A percentile compares a stretch with the other conserved stretches of the same genome.
Evolutionary conservation across 2,329 filamentous ascomycete species (phyloP).

Genomic region (Mycogone perniciosa): DNA sequence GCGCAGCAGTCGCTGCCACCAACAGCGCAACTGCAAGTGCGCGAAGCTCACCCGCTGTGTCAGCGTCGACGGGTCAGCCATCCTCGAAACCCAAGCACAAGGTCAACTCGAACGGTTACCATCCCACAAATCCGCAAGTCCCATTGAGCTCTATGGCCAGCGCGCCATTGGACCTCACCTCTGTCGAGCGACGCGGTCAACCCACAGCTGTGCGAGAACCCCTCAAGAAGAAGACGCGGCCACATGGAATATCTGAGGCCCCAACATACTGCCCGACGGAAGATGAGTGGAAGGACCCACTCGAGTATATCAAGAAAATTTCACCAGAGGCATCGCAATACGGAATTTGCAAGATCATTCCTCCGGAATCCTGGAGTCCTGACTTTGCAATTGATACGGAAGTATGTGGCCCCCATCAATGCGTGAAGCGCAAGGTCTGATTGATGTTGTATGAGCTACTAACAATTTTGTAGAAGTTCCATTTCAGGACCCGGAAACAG

Average conservation of each 20-base stretch:
- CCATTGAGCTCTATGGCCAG: conserved; percentile 52
- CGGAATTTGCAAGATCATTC: conserved; percentile 93
- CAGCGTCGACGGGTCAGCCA: conserved; percentile 27
- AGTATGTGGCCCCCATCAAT: conserved; percentile 42
- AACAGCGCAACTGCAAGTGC: conserved; percentile 44
- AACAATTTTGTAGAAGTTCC: conserved; percentile 63
- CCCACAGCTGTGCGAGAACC: conserved; percentile 69
- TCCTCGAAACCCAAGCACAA: conserved; percentile 46
- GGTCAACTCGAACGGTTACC: conserved; percentile 48
- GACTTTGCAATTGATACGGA: conserved; percentile 95
- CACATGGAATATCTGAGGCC: conserved; percentile 81
- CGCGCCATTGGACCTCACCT: conserved; percentile 70
- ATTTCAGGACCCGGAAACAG: conserved; percentile 93
- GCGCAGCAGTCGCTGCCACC: conserved; percentile 29
- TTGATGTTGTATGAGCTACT: conserved; percentile 13
- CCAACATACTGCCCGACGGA: conserved; percentile 85
- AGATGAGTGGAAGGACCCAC: conserved; percentile 91
- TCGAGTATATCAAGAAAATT: conserved; percentile 91
- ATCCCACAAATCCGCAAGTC: conserved; percentile 43
- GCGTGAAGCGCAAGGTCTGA: neutral
- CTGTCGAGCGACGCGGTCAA: conserved; percentile 86
- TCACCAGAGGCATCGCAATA: conserved; percentile 77
- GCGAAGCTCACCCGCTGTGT: conserved; percentile 45
- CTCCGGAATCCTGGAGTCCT: conserved; percentile 89
- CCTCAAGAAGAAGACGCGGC: conserved; percentile 68